These are phyloP conservation scores for Firmiana major DNA, from an alignment of 345 rosid genomes.

Conservation along the genomic window DNA sequence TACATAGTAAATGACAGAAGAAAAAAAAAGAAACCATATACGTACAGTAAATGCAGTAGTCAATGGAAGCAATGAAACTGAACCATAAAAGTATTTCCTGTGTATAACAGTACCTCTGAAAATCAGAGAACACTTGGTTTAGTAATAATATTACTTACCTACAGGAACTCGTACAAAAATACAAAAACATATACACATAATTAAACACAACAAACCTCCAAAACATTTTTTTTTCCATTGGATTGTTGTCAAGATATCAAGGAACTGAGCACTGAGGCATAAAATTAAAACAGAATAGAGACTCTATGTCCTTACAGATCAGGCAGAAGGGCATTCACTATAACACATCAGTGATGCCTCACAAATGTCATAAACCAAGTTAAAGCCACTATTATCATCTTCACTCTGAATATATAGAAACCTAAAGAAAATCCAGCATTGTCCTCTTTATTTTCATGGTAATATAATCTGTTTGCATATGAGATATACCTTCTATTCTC, in stretches of 20 bases:
- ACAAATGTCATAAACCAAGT: background rate
- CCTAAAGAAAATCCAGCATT: background rate
- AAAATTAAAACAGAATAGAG: background rate
- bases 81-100: slow-evolving; percentile 73
- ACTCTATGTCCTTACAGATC: background rate
- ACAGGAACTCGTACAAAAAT: background rate
- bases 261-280: background rate
- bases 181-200: background rate
- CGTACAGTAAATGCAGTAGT: slow-evolving; percentile 71
- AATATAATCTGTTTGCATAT: background rate
- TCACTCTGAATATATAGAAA: background rate
- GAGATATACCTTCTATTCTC: background rate
- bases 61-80: slow-evolving; percentile 81
- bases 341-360: background rate
- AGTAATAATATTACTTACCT: background rate
- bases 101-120: slow-evolving; percentile 73
- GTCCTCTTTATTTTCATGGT: background rate
- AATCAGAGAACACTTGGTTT: slow-evolving; percentile 17
- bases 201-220: background rate
- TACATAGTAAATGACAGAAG: background rate
- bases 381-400: background rate
- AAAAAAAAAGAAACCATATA: slow-evolving; percentile 17
- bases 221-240: background rate
- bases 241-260: background rate
- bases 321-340: background rate